A percentile compares a stretch with the other conserved stretches of the same genome.
Evolutionary conservation across 306 rosid species (phyloP).

Genomic region (Argentina anserina): DNA sequence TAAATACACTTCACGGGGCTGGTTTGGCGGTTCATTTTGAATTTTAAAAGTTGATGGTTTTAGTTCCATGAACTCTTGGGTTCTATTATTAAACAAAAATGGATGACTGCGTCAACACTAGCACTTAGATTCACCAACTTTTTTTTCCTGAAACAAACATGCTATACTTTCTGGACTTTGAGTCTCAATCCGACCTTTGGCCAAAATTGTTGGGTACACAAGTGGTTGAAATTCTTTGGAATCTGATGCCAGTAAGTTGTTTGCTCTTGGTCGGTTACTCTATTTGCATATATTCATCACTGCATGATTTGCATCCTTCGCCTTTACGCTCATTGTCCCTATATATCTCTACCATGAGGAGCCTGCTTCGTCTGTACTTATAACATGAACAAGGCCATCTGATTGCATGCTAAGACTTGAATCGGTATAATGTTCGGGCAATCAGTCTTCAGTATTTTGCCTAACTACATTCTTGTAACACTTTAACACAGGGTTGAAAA

Average conservation of each 20-base stretch:
- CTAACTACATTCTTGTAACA: constrained; percentile 12
- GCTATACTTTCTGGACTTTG: neutral
- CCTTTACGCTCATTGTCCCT: neutral
- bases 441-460: constrained; percentile 14
- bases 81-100: neutral
- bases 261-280: neutral
- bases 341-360: neutral
- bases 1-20: neutral
- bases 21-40: neutral
- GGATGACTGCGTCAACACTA: neutral
- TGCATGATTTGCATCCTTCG: neutral
- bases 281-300: neutral
- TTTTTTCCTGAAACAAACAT: neutral
- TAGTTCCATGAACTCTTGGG: neutral
- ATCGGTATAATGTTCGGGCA: neutral
- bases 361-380: neutral
- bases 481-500: constrained; percentile 75
- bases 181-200: neutral
- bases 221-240: neutral
- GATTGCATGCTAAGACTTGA: neutral
- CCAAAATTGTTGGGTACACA: neutral
- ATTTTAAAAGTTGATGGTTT: neutral
- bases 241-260: neutral
- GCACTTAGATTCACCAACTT: neutral
- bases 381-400: neutral